Base-by-base conservation (phyloP, 805 yeast species). In the Teunomyces atbi region DNA sequence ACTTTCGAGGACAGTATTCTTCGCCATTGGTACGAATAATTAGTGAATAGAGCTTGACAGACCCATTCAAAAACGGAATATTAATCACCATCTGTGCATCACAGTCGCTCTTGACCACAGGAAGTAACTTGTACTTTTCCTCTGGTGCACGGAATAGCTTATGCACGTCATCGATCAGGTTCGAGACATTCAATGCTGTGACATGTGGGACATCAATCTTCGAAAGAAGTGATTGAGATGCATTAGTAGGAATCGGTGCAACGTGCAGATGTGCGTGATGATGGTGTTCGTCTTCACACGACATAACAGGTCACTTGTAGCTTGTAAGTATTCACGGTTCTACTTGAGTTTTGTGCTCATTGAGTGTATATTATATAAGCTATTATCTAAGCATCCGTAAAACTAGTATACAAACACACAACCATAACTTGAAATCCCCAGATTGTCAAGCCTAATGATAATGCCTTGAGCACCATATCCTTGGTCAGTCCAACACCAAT, bases 31-130 rank as follows among this genome's bases (percentile, higher is more conserved):
- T 77, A 53, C 96, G 74, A 8, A 92, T 51, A 2, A 86, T 78
- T 1, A 92, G 54, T 2, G 96, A 86, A 59, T 80, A 87, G 29
- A 92, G 64, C 59, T 84, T 88, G 34, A 87, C 89, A 19, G 78
- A 69, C 1, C 86, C 86, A 10, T 84, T 82, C 32, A 69, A 48
- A 57, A 92, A 92, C 23, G 97, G 97, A 23, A 92, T 78, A 44
- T 81, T 78, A 27, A 92, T 54, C 27, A 91, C 77, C 54, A 91
- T 53, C 61, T 92, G 97, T 48, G 84, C 80, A 58, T 92, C 98
- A 2, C 86, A 82, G 61, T 91, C 97, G 1, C 87, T 79, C 64
- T 79, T 82, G 59, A 69, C 65, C 12, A 69, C 62, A 51, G 69
- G 81, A 49, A 50, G 71, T 7, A 79, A 53, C n/a, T 71, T 63